Conservation (phyloP, 495 filamentous ascomycete species). For the Eremomyces bilateralis region DNA sequence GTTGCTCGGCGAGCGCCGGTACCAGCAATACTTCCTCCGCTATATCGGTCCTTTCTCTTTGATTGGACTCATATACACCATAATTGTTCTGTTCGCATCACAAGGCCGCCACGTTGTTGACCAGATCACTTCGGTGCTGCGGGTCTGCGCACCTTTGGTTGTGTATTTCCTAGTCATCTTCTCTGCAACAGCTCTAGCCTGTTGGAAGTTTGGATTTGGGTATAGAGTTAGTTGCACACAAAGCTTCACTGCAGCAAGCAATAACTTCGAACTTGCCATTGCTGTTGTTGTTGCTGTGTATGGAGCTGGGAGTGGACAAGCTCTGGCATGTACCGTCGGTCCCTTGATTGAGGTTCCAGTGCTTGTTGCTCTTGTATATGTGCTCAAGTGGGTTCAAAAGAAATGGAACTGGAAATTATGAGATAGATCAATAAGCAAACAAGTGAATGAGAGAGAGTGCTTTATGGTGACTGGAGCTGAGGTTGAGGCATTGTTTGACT, state of each 20-base stretch:
- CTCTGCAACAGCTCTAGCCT: constrained; percentile 12
- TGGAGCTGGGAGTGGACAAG: constrained; percentile 62
- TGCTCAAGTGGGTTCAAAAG: constrained; percentile 35
- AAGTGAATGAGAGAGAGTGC: too few relatives aligned
- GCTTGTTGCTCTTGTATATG: constrained; percentile 58
- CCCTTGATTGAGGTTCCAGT: constrained; percentile 87
- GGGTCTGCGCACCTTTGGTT: constrained; percentile 18
- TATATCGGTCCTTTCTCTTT: constrained; percentile 17
- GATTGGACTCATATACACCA: constrained; percentile 20
- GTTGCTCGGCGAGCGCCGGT: constrained; percentile 12
- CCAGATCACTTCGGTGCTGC: constrained; percentile 19
- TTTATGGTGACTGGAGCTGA: too few relatives aligned
- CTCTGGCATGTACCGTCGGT: constrained; percentile 73
- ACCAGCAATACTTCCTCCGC: constrained; percentile 16
- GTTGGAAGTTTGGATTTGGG: constrained; percentile 36
- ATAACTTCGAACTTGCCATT: constrained; percentile 89
- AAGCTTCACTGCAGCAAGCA: constrained; percentile 85
- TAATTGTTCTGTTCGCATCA: constrained; percentile 19
- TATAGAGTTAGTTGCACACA: constrained; percentile 58
- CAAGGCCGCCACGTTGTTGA: constrained; percentile 17
- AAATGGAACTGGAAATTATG: constrained; percentile 30
- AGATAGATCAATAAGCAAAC: too few relatives aligned
- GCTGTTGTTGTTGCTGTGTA: constrained; percentile 75
- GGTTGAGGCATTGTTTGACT: too few relatives aligned
- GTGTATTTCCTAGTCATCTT: constrained; percentile 21